These are phyloP conservation scores for Populus deltoides DNA, from an alignment of 345 rosid species.

Conservation along the genomic window DNA sequence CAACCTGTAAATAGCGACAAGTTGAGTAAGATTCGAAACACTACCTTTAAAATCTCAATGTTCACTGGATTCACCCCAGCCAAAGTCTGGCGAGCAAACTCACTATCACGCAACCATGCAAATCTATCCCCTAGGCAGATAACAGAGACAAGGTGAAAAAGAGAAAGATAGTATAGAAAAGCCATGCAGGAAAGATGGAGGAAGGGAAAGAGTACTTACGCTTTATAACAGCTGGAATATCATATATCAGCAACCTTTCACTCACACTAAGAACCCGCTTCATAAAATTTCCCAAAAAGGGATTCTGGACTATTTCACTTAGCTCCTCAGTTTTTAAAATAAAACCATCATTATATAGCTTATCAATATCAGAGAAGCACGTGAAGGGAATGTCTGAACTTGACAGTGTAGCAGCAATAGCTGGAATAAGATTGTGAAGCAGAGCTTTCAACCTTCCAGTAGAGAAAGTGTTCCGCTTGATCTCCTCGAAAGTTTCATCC, in stretches of 20 bases:
- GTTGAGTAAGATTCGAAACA: not conserved
- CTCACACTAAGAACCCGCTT: slow-evolving; percentile 52
- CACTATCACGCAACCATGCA: slow-evolving; percentile 89
- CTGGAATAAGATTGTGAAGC: slow-evolving; percentile 88
- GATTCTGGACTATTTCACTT: slow-evolving; percentile 20
- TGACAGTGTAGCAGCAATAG: slow-evolving; percentile 70
- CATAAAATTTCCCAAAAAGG: slow-evolving; percentile 33
- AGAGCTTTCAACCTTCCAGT: slow-evolving; percentile 84
- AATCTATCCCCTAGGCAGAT: slow-evolving; percentile 70
- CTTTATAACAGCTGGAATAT: slow-evolving; percentile 74
- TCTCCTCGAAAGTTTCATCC: slow-evolving; percentile 92
- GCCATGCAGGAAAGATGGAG: not conserved
- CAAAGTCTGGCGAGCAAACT: slow-evolving; percentile 85
- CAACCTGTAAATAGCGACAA: not conserved
- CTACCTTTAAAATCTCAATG: slow-evolving; percentile 70
- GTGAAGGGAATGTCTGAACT: slow-evolving; percentile 73
- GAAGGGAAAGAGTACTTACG: slow-evolving; percentile 32
- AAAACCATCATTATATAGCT: slow-evolving; percentile 58
- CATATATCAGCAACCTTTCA: slow-evolving; percentile 61
- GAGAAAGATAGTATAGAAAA: not conserved
- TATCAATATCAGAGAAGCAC: slow-evolving; percentile 92
- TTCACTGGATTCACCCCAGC: slow-evolving; percentile 93
- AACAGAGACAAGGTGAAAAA: not conserved
- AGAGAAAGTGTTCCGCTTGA: slow-evolving; percentile 73
- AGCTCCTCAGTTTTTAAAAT: slow-evolving; percentile 50